Evolutionary conservation across 2,329 filamentous ascomycete genomes (phyloP), one percentile per base, ranked within the genome.

Genomic region (Rhynchosporium secalis): DNA sequence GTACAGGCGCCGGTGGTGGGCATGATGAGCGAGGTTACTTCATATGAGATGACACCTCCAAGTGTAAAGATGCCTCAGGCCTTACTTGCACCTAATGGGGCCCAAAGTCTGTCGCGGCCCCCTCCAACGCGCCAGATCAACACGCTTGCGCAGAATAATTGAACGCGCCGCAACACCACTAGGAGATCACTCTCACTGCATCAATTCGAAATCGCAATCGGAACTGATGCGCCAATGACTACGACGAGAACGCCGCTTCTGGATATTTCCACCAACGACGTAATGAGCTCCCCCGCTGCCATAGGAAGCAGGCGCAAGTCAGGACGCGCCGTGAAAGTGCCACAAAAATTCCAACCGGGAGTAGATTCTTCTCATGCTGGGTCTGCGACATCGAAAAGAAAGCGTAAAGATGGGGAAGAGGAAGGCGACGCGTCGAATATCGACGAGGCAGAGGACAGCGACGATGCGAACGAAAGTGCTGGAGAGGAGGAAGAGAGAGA

Each of bases 291-390:
- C 65, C 80, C 82, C 60, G 77, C 78, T 65, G 78, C 80, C 65
- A 76, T 78, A 63, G 78, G 79, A 72, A 66, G 63, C 41, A 82
- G 83, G 80, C 86, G 87, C 75, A 84, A 86, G 68, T 90, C 87
- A 43, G 85, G 86, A 84, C 86, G 86, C 84, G 85, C 86, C 78
- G 80, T 85, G 65, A 83, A 79, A 72, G 79, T 78, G 41, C 84
- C 85, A 51, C 75, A 81, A 72, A 87, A 87, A 74, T 88, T 85
- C 75, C 78, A 78, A 62, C 81, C 83, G 60, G 81, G 86, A 64
- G 64, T 62, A 56, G 66, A 71, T 28, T 71, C 72, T 3, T 71
- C 72, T 64, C 77, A 79, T 68, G 64, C 65, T 61, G 74, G 72
- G 5, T 72, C 77, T 59, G 69, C 76, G 51, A 77, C 78, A 47